A percentile compares a stretch with the other conserved stretches of the same genome.
Evolutionary conservation across 345 rosid genomes (phyloP).

Genomic region (Arabis hirsuta): DNA sequence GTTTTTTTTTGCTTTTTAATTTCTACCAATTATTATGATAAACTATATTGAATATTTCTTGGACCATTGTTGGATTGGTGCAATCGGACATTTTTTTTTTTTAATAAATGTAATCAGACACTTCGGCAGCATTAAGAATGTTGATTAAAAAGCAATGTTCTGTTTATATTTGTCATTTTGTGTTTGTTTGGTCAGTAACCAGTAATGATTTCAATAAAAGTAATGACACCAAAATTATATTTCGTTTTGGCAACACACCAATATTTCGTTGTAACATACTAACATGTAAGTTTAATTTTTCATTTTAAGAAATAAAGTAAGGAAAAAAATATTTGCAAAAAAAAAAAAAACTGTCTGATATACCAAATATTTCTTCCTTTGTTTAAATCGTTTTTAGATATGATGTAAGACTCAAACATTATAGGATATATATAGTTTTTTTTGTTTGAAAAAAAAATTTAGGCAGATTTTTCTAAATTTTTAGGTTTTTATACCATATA

Average conservation of each 20-base stretch:
- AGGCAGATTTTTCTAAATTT: too few species aligned
- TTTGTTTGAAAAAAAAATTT: too few species aligned
- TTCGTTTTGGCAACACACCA: constrained; percentile 4
- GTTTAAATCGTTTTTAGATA: too few species aligned
- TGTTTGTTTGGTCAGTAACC: constrained; percentile 24
- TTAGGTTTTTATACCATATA: too few species aligned
- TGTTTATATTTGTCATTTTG: constrained; percentile 35
- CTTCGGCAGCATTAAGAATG: constrained; percentile 20
- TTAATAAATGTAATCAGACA: not conserved
- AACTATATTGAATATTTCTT: constrained; percentile 1
- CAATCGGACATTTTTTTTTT: not conserved
- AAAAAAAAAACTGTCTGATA: too few species aligned
- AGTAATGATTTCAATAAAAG: constrained; percentile 5
- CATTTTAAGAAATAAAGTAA: constrained; percentile 1
- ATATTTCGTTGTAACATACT: not conserved
- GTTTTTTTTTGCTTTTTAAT: not conserved
- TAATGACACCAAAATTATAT: not conserved
- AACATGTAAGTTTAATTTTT: constrained; percentile 3
- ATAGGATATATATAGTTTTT: too few species aligned
- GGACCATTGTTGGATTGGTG: constrained; percentile 17
- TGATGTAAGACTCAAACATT: too few species aligned
- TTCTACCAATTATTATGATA: not conserved
- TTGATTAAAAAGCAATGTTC: constrained; percentile 23
- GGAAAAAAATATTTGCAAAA: not conserved
- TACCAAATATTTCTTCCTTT: too few species aligned